These are phyloP conservation scores for Aureobasidium musti DNA, from an alignment of 2,329 filamentous ascomycete species.

Conservation along the genomic window DNA sequence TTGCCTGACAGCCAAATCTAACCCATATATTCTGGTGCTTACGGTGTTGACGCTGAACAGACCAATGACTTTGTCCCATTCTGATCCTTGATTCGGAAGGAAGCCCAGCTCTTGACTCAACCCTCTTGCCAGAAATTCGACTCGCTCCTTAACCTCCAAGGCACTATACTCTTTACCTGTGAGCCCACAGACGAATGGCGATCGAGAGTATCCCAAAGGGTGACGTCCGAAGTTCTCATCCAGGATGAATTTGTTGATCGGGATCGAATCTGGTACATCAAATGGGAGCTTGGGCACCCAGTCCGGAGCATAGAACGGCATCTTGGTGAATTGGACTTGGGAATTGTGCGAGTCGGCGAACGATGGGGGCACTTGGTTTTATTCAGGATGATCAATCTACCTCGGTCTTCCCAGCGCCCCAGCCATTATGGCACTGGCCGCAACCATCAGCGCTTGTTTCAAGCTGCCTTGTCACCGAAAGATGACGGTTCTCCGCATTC, in stretches of 20 bases:
- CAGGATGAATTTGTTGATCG: slow-evolving; percentile 75
- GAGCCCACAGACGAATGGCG: slow-evolving; percentile 76
- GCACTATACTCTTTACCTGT: slow-evolving; percentile 67
- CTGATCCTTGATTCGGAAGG: slow-evolving; percentile 66
- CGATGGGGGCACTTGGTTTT: neutral
- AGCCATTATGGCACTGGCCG: neutral
- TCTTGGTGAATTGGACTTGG: slow-evolving; percentile 33
- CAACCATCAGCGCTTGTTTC: neutral
- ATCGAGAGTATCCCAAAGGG: slow-evolving; percentile 62
- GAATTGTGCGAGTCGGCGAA: neutral
- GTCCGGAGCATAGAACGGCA: slow-evolving; percentile 61
- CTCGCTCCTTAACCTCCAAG: slow-evolving; percentile 63
- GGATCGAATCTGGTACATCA: slow-evolving; percentile 71
- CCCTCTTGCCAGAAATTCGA: slow-evolving; percentile 67
- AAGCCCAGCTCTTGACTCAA: slow-evolving; percentile 72
- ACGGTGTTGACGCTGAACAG: slow-evolving; percentile 82
- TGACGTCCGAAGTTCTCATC: slow-evolving; percentile 69
- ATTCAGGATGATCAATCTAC: neutral
- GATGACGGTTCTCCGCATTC: slow-evolving; percentile 18
- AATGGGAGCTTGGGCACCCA: slow-evolving; percentile 64
- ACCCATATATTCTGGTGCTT: slow-evolving; percentile 36
- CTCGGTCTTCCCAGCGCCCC: slow-evolving; percentile 10
- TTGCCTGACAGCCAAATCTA: neutral
- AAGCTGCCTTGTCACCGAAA: neutral
- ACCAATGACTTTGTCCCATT: slow-evolving; percentile 79